A percentile compares a stretch with the other conserved stretches of the same genome.
These are phyloP conservation scores for Lepidium aucheri DNA, from an alignment of 345 rosid genomes.

Conservation along the genomic window DNA sequence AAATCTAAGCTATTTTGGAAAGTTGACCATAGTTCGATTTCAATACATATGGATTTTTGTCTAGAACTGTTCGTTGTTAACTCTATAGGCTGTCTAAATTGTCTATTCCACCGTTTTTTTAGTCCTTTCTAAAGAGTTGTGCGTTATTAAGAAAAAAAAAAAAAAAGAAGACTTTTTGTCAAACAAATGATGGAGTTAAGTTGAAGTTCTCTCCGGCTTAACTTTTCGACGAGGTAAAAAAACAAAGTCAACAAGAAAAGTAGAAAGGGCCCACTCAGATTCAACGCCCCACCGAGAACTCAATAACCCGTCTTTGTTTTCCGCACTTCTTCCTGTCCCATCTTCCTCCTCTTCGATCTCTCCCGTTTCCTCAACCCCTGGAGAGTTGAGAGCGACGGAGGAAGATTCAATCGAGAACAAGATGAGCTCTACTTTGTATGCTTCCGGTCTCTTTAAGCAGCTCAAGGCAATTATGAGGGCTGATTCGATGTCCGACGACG, in stretches of 20 bases:
- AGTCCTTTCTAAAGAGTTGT: too few relatives aligned
- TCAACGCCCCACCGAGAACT: conserved; percentile 17
- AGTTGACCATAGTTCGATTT: too few relatives aligned
- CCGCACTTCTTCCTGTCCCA: neutral
- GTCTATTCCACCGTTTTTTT: too few relatives aligned
- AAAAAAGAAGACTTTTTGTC: neutral
- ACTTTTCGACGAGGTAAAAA: neutral
- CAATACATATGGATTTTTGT: too few relatives aligned
- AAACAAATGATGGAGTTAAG: neutral
- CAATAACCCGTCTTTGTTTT: neutral
- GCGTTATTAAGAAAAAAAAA: too few relatives aligned
- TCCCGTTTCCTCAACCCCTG: conserved; percentile 7
- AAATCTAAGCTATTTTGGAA: too few relatives aligned
- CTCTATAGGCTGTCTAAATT: too few relatives aligned
- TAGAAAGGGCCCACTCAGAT: conserved; percentile 22
- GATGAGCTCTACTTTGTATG: conserved; percentile 29
- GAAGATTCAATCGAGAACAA: conserved; percentile 1
- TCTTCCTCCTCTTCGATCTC: conserved; percentile 12
- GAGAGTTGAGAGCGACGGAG: conserved; percentile 1
- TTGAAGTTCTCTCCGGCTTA: neutral
- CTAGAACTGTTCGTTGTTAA: too few relatives aligned
- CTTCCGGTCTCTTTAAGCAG: conserved; percentile 36
- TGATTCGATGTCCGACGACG: conserved; percentile 40
- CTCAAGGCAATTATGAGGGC: conserved; percentile 44
- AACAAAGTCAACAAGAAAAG: conserved; percentile 6